phyloP scores from a whole-genome alignment of 495 filamentous ascomycete genomes.

The Haplographium delicatum region DNA sequence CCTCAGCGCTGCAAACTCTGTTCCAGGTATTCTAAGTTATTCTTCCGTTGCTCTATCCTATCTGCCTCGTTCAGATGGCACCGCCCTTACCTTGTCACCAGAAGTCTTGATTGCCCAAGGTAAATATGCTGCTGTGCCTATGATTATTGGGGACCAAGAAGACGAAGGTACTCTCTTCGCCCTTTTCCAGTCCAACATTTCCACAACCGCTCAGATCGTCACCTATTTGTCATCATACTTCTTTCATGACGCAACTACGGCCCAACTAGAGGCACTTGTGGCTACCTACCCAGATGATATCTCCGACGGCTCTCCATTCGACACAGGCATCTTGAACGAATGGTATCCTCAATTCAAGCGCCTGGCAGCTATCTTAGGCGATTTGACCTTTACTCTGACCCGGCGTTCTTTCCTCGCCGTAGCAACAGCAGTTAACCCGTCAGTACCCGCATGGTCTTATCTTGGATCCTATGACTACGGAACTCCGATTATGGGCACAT shows the following conservation, averaged over 20 bases:
- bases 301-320: conserved; percentile 50
- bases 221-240: conserved; percentile 54
- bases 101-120: conserved; percentile 44
- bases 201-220: conserved; percentile 48
- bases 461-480: conserved; percentile 62
- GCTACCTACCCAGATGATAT: conserved; percentile 38
- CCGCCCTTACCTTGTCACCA: conserved; percentile 47
- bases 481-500: conserved; percentile 65
- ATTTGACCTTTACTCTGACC: conserved; percentile 32
- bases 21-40: conserved; percentile 58
- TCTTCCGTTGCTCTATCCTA: conserved; percentile 59
- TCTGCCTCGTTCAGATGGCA: conserved; percentile 60
- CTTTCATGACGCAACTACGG: conserved; percentile 36
- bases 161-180: conserved; percentile 58
- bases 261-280: conserved; percentile 37
- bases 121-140: conserved; percentile 49
- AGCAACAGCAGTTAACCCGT: neutral
- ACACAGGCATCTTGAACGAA: conserved; percentile 57
- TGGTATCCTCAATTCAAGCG: conserved; percentile 73
- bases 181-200: conserved; percentile 61
- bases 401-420: conserved; percentile 26
- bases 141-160: conserved; percentile 56
- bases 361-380: conserved; percentile 68
- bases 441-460: conserved; percentile 60
- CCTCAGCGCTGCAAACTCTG: conserved; percentile 60